Evolutionary conservation across 768 basidiomycete species (phyloP).

Genomic region (Suillus weaverae): DNA sequence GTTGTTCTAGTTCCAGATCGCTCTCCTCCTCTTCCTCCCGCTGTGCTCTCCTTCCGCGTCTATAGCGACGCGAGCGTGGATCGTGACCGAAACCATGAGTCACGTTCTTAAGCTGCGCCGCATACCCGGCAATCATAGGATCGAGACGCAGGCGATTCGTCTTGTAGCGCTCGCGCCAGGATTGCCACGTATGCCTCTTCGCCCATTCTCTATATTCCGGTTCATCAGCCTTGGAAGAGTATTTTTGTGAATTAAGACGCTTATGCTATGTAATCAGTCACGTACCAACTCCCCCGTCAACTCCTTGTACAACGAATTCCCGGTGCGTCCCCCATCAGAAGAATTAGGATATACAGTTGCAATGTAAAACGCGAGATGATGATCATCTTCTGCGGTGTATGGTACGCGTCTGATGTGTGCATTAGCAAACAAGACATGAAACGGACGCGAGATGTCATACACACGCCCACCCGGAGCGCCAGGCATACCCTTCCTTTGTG

Average conservation of each 20-base stretch:
- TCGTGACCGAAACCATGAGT: slow-evolving; percentile 26
- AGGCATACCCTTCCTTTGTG: slow-evolving; percentile 21
- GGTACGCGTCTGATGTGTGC: slow-evolving; percentile 18
- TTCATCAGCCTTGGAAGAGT: slow-evolving; percentile 28
- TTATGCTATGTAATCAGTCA: slow-evolving; percentile 3
- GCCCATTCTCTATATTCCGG: slow-evolving; percentile 40
- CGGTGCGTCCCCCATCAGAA: slow-evolving; percentile 41
- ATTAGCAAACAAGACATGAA: neutral
- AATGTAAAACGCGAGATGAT: slow-evolving; percentile 45
- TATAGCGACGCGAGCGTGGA: slow-evolving; percentile 19
- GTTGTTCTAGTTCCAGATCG: neutral
- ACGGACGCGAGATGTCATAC: slow-evolving; percentile 8
- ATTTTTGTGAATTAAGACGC: neutral
- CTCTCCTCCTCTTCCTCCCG: slow-evolving; percentile 8
- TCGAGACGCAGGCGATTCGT: slow-evolving; percentile 45
- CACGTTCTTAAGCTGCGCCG: slow-evolving; percentile 8
- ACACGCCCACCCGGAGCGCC: slow-evolving; percentile 12
- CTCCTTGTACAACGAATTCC: slow-evolving; percentile 45
- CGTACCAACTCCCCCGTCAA: slow-evolving; percentile 50
- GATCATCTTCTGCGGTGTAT: slow-evolving; percentile 44
- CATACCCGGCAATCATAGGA: slow-evolving; percentile 37
- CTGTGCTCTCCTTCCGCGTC: neutral
- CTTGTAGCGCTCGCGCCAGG: slow-evolving; percentile 64
- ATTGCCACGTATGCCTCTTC: slow-evolving; percentile 50
- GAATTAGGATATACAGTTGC: slow-evolving; percentile 44